Percentiles rank a stretch among this genome's conserved stretches.
Evolutionary conservation across 2,329 filamentous ascomycete genomes (phyloP).

Genomic region (Colletotrichum sp.): DNA sequence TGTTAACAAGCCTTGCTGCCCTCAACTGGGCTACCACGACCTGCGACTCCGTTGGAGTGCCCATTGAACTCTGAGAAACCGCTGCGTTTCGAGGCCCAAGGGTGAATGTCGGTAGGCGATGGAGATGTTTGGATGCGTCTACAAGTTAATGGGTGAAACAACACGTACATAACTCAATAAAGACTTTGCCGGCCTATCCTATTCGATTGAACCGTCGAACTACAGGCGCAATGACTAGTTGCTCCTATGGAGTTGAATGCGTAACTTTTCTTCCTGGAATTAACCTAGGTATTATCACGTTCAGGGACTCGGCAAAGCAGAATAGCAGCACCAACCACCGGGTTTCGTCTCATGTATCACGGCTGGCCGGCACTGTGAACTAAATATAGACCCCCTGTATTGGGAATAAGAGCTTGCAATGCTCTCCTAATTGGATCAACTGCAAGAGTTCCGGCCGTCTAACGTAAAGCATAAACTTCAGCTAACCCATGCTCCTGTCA

Average conservation of each 20-base stretch:
- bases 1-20: background rate
- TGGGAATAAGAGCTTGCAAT: background rate
- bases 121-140: background rate
- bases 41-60: slow-evolving; percentile 6
- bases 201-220: background rate
- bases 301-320: background rate
- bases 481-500: slow-evolving; percentile 1
- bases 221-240: background rate
- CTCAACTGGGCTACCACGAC: slow-evolving; percentile 1
- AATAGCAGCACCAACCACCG: background rate
- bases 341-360: background rate
- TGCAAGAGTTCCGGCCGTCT: background rate
- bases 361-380: background rate
- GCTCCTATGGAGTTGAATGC: background rate
- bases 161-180: background rate
- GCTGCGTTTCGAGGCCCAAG: background rate
- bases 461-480: background rate
- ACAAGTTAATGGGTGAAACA: background rate
- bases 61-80: background rate
- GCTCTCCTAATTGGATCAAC: background rate
- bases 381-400: background rate
- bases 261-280: background rate
- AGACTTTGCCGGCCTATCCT: background rate
- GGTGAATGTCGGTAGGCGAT: background rate
- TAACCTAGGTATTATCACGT: background rate